A percentile compares a stretch with the other conserved stretches of the same genome.
phyloP scores from a whole-genome alignment of 495 filamentous ascomycete species.

The Trichoderma virens region DNA sequence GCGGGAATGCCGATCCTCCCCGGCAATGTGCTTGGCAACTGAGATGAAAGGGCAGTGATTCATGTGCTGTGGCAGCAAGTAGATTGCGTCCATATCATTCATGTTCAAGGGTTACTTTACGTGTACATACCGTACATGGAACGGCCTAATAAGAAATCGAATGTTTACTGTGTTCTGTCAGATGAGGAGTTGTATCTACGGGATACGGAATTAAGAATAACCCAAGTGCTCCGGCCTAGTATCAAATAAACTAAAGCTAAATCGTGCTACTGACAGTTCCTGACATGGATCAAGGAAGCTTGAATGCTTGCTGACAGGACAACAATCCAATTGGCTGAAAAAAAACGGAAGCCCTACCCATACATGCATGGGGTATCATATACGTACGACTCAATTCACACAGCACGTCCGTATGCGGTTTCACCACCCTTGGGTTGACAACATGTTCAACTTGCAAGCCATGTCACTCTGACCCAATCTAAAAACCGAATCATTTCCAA shows the following conservation, averaged over 20 bases:
- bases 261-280: background rate
- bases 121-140: background rate
- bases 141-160: background rate
- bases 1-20: background rate
- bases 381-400: background rate
- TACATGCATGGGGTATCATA: background rate
- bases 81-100: background rate
- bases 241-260: background rate
- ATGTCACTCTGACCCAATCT: background rate
- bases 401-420: background rate
- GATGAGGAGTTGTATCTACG: background rate
- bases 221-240: background rate
- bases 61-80: background rate
- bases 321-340: background rate
- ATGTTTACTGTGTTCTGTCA: background rate
- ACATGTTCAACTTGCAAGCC: background rate
- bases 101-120: background rate
- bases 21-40: background rate
- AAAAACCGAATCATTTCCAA: background rate
- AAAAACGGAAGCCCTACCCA: background rate
- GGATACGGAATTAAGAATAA: background rate
- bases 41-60: background rate
- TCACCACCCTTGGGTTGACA: background rate
- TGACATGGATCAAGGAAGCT: conserved; percentile 3
- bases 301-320: background rate